Evolutionary conservation across 805 yeast species (phyloP).

Genomic region (Cyberlindnera lachancei): DNA sequence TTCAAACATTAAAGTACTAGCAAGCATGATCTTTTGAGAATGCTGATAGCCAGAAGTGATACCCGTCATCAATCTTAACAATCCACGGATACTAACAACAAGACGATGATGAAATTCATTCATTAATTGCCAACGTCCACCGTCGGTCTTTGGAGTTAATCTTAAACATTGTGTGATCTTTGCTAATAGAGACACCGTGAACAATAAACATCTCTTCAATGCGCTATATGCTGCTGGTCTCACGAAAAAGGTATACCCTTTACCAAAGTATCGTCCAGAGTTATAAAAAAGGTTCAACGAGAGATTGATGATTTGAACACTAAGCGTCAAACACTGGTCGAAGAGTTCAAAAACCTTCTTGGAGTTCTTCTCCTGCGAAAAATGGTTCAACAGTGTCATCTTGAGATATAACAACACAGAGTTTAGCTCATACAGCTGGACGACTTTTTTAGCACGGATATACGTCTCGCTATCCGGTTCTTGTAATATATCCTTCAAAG

Average conservation of each 20-base stretch:
- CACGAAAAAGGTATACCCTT: constrained; percentile 32
- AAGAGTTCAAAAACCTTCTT: constrained; percentile 29
- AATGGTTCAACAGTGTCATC: constrained; percentile 32
- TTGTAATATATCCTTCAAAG: constrained; percentile 12
- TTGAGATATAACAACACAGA: constrained; percentile 27
- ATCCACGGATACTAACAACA: constrained; percentile 5
- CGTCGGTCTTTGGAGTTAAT: constrained; percentile 4
- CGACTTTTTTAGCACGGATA: constrained; percentile 18
- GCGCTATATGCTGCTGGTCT: constrained; percentile 28
- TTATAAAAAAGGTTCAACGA: constrained; percentile 26
- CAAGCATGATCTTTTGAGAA: constrained; percentile 14
- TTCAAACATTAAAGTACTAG: constrained; percentile 8
- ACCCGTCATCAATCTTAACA: constrained; percentile 12
- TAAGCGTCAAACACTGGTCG: constrained; percentile 23
- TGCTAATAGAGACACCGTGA: constrained; percentile 5
- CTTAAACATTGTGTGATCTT: constrained; percentile 16
- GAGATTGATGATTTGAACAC: constrained; percentile 27
- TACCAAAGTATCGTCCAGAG: constrained; percentile 27
- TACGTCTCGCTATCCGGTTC: constrained; percentile 7
- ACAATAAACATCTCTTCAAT: constrained; percentile 8
- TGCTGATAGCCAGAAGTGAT: constrained; percentile 12
- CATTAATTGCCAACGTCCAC: constrained; percentile 5
- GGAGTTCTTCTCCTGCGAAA: constrained; percentile 25
- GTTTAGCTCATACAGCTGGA: constrained; percentile 22
- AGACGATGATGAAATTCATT: constrained; percentile 6